Conservation (phyloP, 164 flowering plant species). For the Vitis labrusca region DNA sequence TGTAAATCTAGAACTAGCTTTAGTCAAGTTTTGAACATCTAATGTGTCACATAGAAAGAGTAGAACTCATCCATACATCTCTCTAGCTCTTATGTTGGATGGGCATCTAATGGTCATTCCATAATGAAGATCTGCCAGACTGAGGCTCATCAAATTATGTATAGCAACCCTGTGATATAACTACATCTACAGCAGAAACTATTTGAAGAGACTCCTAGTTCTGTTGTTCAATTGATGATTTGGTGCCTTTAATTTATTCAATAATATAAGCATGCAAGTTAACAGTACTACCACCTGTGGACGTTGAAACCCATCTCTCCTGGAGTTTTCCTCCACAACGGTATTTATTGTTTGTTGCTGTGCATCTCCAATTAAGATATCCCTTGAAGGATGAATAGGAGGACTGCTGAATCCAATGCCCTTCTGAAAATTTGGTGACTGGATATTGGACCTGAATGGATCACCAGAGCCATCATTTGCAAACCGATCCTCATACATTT, state of each 20-base stretch:
- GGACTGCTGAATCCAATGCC: slow-evolving; percentile 59
- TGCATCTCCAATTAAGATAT: slow-evolving; percentile 35
- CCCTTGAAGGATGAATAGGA: slow-evolving; percentile 35
- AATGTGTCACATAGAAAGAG: background rate
- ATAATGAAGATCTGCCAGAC: background rate
- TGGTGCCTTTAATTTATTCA: background rate
- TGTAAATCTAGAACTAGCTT: too few species aligned
- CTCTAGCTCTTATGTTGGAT: background rate
- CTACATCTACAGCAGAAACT: background rate
- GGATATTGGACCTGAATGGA: slow-evolving; percentile 54
- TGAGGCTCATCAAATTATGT: background rate
- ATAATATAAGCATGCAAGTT: background rate
- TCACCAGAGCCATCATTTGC: slow-evolving; percentile 82
- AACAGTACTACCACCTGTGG: slow-evolving; percentile 42
- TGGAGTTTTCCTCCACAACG: slow-evolving; percentile 30
- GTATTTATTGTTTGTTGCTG: slow-evolving; percentile 20
- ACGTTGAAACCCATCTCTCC: slow-evolving; percentile 32
- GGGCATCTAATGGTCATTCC: background rate
- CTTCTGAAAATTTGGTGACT: slow-evolving; percentile 68
- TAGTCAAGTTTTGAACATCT: background rate
- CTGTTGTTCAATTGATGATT: background rate
- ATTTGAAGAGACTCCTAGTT: background rate
- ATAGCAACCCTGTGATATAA: background rate
- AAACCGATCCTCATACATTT: slow-evolving; percentile 63
- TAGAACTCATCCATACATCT: background rate